Evolutionary conservation across 371 early-diverging fungal species (phyloP).

Genomic region (Batrachochytrium dendrobatidis): DNA sequence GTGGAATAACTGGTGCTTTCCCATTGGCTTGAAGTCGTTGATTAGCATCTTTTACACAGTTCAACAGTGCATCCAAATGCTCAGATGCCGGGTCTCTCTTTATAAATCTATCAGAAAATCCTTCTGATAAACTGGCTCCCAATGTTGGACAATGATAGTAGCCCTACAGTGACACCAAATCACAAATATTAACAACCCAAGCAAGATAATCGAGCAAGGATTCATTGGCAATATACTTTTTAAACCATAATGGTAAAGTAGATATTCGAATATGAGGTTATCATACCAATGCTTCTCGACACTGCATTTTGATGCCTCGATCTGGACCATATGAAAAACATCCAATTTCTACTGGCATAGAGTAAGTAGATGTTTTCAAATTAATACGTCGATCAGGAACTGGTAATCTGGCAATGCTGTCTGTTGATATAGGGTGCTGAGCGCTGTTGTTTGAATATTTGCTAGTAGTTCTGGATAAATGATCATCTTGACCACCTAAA

Average conservation of each 20-base stretch:
- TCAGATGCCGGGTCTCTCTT: constrained; percentile 60
- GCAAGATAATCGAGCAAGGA: too few species aligned
- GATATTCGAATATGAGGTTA: neutral
- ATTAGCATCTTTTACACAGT: constrained; percentile 44
- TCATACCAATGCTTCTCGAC: constrained; percentile 56
- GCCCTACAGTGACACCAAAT: too few species aligned
- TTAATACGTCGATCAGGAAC: neutral
- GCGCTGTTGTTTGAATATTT: too few species aligned
- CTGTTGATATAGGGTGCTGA: too few species aligned
- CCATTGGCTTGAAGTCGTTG: constrained; percentile 8
- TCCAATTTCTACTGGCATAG: constrained; percentile 58
- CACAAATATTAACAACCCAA: constrained; percentile 14
- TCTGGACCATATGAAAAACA: constrained; percentile 67
- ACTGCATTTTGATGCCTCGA: constrained; percentile 53
- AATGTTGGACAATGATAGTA: constrained; percentile 61
- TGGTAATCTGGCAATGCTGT: neutral
- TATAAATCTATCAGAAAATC: constrained; percentile 54
- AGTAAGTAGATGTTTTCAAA: neutral
- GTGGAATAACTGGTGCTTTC: constrained; percentile 26
- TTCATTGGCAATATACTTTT: too few species aligned
- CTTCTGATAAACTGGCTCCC: constrained; percentile 43
- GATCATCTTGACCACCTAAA: too few species aligned
- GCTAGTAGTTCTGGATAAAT: too few species aligned
- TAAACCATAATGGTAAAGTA: neutral
- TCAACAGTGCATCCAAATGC: constrained; percentile 73